phyloP scores from a whole-genome alignment of 2,329 filamentous ascomycete species.

The Cryphonectria naterciae region DNA sequence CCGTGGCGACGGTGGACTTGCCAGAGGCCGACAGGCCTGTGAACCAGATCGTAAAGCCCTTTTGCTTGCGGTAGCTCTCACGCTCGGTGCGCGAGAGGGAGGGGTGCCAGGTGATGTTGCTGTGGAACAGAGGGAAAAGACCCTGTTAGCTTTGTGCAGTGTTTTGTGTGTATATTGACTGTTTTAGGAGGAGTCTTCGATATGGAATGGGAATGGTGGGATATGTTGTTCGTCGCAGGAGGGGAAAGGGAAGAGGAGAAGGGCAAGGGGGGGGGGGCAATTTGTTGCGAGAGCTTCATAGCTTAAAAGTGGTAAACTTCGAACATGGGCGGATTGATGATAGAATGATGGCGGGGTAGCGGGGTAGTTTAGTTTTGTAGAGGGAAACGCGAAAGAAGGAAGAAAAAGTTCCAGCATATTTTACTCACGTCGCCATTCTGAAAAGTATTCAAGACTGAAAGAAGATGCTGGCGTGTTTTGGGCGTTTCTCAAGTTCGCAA shows the following conservation, averaged over 20 bases:
- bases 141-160: conserved; percentile 12
- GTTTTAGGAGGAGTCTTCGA: too few species aligned
- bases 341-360: conserved; percentile 30
- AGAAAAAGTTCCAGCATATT: not conserved
- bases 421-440: conserved; percentile 34
- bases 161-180: too few species aligned
- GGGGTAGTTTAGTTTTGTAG: conserved; percentile 31
- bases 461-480: not conserved
- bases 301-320: conserved; percentile 1
- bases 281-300: conserved; percentile 17
- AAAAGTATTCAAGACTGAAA: not conserved
- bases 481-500: not conserved
- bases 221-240: not conserved
- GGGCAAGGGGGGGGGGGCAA: not conserved
- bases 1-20: conserved; percentile 95
- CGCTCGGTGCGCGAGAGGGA: conserved; percentile 80
- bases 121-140: conserved; percentile 42
- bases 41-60: conserved; percentile 95
- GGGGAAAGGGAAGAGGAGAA: not conserved
- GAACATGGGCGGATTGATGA: conserved; percentile 23
- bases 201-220: too few species aligned
- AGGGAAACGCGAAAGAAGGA: not conserved
- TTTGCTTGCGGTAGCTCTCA: conserved; percentile 75
- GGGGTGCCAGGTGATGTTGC: conserved; percentile 90
- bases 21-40: conserved; percentile 95